These are phyloP conservation scores for Aureobasidium musti DNA, from an alignment of 2,329 filamentous ascomycete species.

Conservation along the genomic window DNA sequence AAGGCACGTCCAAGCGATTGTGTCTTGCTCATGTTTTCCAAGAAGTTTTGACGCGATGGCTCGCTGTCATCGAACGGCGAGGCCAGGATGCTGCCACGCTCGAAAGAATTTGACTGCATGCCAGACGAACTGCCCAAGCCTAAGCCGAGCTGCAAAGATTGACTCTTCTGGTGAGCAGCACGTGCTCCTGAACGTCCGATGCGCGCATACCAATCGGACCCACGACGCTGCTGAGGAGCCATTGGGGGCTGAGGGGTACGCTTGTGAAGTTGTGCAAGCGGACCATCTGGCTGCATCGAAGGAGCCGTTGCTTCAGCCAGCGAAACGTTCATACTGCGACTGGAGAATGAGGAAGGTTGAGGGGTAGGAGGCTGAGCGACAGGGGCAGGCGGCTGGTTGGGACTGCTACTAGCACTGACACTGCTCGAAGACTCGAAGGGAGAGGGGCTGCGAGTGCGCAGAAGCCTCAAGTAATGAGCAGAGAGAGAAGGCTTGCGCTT, in stretches of 20 bases:
- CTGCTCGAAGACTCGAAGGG: conserved; percentile 51
- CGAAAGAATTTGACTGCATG: conserved; percentile 28
- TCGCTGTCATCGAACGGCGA: conserved; percentile 47
- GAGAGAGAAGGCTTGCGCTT: conserved; percentile 63
- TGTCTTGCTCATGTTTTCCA: conserved; percentile 41
- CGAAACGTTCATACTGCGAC: conserved; percentile 54
- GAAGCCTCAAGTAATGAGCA: conserved; percentile 64
- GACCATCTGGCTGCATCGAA: conserved; percentile 55
- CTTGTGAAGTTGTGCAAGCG: conserved; percentile 47
- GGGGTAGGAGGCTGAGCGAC: conserved; percentile 7
- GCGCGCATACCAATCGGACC: conserved; percentile 47
- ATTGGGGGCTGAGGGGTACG: conserved; percentile 43
- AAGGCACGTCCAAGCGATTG: conserved; percentile 40
- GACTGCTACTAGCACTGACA: conserved; percentile 31
- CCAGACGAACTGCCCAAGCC: conserved; percentile 41
- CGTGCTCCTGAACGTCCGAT: conserved; percentile 51
- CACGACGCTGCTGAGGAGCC: conserved; percentile 35
- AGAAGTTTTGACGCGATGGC: conserved; percentile 36
- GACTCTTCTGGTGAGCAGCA: conserved; percentile 54
- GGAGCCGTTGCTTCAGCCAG: conserved; percentile 54
- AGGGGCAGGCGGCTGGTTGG: conserved; percentile 6
- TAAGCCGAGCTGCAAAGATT: conserved; percentile 52
- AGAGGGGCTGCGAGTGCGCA: conserved; percentile 62
- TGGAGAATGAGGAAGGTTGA: conserved; percentile 46
- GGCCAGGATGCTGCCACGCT: conserved; percentile 40